phyloP scores from a whole-genome alignment of 106 monocot genomes.

The Acorus calamus region DNA sequence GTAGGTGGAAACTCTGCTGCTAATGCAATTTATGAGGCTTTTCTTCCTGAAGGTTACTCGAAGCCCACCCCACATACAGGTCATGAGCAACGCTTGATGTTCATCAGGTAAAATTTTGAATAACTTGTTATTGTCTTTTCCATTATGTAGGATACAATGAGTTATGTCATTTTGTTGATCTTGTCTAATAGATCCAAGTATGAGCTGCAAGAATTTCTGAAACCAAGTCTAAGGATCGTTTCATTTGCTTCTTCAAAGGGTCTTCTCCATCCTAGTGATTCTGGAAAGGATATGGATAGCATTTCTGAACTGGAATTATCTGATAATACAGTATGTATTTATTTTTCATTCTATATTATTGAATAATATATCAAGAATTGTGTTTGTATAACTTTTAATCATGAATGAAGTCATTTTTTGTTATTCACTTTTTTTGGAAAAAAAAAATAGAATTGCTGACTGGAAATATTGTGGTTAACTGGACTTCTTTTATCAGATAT shows the following conservation, averaged over 20 bases:
- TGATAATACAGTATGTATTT: slow-evolving; percentile 1
- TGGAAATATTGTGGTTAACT: no score
- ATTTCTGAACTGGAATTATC: not conserved
- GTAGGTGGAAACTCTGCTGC: slow-evolving; percentile 74
- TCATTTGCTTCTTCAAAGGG: slow-evolving; percentile 31
- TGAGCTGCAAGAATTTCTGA: slow-evolving; percentile 81
- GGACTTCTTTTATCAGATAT: no score
- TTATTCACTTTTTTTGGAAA: no score
- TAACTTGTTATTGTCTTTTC: no score
- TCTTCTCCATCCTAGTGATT: slow-evolving; percentile 36
- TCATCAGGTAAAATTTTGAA: slow-evolving; percentile 41
- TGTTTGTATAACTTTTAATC: no score
- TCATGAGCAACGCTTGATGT: slow-evolving; percentile 39
- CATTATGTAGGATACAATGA: no score
- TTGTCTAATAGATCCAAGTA: slow-evolving; percentile 59
- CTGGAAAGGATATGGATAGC: slow-evolving; percentile 22
- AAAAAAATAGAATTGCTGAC: no score
- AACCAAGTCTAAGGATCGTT: slow-evolving; percentile 74
- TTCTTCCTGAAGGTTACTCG: slow-evolving; percentile 40
- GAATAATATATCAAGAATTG: no score
- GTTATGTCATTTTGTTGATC: not conserved
- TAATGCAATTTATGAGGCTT: slow-evolving; percentile 79
- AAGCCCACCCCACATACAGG: slow-evolving; percentile 49
- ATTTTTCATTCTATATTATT: no score
- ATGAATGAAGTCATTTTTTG: no score